Conservation (phyloP, 2,329 filamentous ascomycete genomes). For the Colletotrichum tanaceti region DNA sequence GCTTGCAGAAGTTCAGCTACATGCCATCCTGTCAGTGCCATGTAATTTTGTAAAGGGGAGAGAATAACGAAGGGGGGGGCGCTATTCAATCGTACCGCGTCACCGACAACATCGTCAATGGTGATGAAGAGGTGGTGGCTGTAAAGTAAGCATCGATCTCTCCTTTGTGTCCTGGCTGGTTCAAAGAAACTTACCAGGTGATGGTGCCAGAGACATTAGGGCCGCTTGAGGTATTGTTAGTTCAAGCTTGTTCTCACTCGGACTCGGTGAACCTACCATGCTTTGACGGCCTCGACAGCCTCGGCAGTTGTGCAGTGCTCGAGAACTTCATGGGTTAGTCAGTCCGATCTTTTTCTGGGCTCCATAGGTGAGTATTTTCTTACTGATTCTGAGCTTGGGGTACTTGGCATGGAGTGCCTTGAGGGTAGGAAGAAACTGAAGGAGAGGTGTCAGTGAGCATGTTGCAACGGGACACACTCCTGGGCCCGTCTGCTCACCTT, state of each 20-base stretch:
- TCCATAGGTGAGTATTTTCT: background rate
- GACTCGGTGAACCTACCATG: constrained; percentile 4
- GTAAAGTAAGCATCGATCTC: background rate
- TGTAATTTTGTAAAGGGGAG: background rate
- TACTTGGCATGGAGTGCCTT: constrained; percentile 78
- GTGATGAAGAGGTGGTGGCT: constrained; percentile 89
- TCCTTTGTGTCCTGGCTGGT: background rate
- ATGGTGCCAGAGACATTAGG: constrained; percentile 71
- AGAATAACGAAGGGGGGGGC: no score
- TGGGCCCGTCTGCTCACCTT: constrained; percentile 44
- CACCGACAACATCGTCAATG: constrained; percentile 75
- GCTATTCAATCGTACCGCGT: constrained; percentile 49
- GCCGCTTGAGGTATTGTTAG: constrained; percentile 70
- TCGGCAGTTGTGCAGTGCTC: constrained; percentile 91
- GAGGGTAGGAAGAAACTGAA: constrained; percentile 81
- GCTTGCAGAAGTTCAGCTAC: constrained; percentile 76
- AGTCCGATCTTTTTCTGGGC: no score
- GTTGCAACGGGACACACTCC: background rate
- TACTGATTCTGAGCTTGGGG: constrained; percentile 72
- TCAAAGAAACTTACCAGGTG: constrained; percentile 46
- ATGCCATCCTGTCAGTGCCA: constrained; percentile 5
- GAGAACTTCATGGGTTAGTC: constrained; percentile 55
- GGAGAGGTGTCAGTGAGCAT: background rate
- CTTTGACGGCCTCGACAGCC: constrained; percentile 77
- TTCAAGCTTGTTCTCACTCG: background rate